Evolutionary conservation across 768 basidiomycete genomes (phyloP).

Genomic region (Hydnomerulius pinastri): DNA sequence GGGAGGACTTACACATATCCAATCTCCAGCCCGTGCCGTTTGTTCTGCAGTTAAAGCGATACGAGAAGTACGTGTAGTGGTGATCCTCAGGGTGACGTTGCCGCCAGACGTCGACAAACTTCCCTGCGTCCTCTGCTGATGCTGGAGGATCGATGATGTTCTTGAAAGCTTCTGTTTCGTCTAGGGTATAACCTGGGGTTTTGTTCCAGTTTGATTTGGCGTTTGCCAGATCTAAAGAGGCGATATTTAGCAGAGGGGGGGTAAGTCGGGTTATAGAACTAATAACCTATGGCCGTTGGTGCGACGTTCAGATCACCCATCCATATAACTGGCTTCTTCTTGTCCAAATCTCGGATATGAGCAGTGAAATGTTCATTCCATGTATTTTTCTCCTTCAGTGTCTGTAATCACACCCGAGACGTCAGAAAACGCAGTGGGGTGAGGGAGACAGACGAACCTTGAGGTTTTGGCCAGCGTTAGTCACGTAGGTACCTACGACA

Average conservation of each 20-base stretch:
- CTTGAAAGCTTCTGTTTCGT: conserved; percentile 75
- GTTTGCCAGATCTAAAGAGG: conserved; percentile 60
- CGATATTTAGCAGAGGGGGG: not conserved
- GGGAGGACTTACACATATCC: conserved; percentile 67
- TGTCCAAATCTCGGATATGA: conserved; percentile 73
- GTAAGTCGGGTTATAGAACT: not conserved
- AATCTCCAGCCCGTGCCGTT: conserved; percentile 89
- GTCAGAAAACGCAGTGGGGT: not conserved
- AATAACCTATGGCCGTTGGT: conserved; percentile 66
- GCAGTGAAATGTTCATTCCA: conserved; percentile 80
- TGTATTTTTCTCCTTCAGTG: conserved; percentile 68
- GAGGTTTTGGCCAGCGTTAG: conserved; percentile 76
- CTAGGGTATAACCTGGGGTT: conserved; percentile 80
- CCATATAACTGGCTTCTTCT: conserved; percentile 86
- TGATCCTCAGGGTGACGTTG: conserved; percentile 60
- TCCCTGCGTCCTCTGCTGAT: conserved; percentile 34
- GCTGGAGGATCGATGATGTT: conserved; percentile 60
- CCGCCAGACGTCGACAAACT: conserved; percentile 83
- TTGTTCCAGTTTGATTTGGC: conserved; percentile 85
- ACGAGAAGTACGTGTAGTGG: conserved; percentile 87
- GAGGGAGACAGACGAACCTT: conserved; percentile 50
- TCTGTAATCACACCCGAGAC: conserved; percentile 43
- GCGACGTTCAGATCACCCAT: conserved; percentile 87
- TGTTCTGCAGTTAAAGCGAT: conserved; percentile 74
- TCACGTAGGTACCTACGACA: conserved; percentile 79